Evolutionary conservation across 805 yeast genomes (phyloP).

Genomic region (Pichia sporocuriosa): DNA sequence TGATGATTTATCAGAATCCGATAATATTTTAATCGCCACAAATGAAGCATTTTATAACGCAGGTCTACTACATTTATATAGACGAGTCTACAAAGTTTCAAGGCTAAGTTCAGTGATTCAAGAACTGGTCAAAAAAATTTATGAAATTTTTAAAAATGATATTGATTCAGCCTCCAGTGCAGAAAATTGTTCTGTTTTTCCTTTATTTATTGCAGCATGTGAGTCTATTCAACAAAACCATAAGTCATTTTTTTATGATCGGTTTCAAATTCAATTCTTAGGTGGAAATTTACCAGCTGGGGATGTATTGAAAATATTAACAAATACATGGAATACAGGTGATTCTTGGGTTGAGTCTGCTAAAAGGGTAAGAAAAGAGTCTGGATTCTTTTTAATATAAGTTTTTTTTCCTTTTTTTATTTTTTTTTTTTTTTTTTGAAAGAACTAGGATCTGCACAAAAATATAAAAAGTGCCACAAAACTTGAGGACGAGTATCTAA

Average conservation of each 20-base stretch:
- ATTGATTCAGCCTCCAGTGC: constrained; percentile 11
- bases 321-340: constrained; percentile 10
- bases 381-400: constrained; percentile 8
- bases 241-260: constrained; percentile 7
- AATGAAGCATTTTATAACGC: constrained; percentile 7
- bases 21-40: constrained; percentile 2
- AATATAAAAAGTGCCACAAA: no score
- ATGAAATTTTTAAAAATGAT: constrained; percentile 5
- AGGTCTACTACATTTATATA: constrained; percentile 3
- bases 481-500: background rate
- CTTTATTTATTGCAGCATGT: constrained; percentile 11
- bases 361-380: constrained; percentile 6
- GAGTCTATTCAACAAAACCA: constrained; percentile 4
- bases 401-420: background rate
- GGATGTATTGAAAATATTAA: constrained; percentile 8
- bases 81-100: constrained; percentile 8
- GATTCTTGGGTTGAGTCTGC: constrained; percentile 11
- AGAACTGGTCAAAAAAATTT: constrained; percentile 7
- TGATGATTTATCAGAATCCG: constrained; percentile 5
- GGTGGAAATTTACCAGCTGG: constrained; percentile 11
- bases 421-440: background rate
- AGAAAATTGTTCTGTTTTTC: constrained; percentile 9
- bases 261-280: constrained; percentile 12
- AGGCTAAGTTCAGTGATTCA: constrained; percentile 3
- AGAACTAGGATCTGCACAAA: background rate